A percentile compares a stretch with the other conserved stretches of the same genome.
Conservation (phyloP, 208 protist genomes). For the Naegleria fowleri region DNA sequence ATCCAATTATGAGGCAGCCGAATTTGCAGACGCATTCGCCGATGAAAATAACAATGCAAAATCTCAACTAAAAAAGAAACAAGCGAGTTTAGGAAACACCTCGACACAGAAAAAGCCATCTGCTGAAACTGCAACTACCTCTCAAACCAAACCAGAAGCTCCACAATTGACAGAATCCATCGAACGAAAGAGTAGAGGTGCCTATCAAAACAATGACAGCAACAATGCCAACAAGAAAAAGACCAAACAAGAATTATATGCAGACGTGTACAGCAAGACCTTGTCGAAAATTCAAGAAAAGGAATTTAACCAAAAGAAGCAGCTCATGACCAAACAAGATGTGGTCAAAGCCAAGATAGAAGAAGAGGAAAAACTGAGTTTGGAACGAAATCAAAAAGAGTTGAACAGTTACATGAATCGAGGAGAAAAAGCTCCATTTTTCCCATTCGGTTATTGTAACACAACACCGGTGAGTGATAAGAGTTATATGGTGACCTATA, state of each 20-base stretch:
- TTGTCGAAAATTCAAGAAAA: background rate
- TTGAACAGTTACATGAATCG: background rate
- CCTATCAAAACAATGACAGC: background rate
- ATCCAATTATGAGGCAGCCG: background rate
- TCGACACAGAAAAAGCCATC: background rate
- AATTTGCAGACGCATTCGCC: background rate
- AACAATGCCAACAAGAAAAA: background rate
- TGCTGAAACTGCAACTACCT: background rate
- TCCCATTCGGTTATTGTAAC: background rate
- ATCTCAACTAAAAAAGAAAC: background rate
- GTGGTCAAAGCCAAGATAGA: too few relatives aligned
- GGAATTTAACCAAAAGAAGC: background rate
- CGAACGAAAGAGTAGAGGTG: background rate
- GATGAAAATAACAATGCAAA: background rate
- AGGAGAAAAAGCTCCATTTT: background rate
- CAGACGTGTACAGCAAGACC: background rate
- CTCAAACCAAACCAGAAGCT: background rate
- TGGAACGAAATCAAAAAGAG: background rate
- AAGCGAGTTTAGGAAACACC: background rate
- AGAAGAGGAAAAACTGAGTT: background rate
- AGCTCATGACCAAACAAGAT: background rate
- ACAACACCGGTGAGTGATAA: background rate
- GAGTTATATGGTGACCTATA: background rate
- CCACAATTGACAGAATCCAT: background rate
- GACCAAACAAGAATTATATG: background rate